These are phyloP conservation scores for Coemansia sp. DNA, from an alignment of 192 early-diverging fungal species.

Conservation along the genomic window DNA sequence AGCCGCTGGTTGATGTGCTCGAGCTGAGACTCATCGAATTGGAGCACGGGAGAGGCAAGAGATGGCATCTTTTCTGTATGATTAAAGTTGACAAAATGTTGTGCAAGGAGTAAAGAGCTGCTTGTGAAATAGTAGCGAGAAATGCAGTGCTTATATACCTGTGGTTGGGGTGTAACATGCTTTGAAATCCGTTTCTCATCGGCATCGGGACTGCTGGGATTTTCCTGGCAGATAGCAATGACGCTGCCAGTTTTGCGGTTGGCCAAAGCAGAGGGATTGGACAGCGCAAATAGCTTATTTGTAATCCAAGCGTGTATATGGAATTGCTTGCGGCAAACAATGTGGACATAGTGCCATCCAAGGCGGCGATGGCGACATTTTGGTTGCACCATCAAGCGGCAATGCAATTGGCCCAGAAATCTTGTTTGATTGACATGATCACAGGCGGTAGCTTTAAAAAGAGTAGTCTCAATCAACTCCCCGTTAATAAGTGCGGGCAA, in stretches of 20 bases:
- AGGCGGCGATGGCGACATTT: constrained; percentile 36
- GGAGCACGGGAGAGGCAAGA: constrained; percentile 32
- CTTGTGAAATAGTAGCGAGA: neutral
- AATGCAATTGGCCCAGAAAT: constrained; percentile 21
- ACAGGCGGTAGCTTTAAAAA: neutral
- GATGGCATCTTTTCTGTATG: constrained; percentile 28
- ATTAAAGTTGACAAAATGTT: neutral
- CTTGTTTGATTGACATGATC: neutral
- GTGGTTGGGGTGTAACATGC: neutral
- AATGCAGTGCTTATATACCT: too few species aligned
- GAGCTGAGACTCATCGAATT: constrained; percentile 57
- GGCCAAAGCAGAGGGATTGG: too few species aligned
- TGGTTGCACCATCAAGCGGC: constrained; percentile 33
- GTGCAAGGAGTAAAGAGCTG: neutral
- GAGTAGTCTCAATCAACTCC: neutral
- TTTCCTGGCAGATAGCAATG: neutral
- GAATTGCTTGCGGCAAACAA: neutral
- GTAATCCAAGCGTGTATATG: neutral
- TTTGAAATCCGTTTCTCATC: neutral
- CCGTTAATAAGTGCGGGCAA: too few species aligned
- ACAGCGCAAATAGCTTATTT: neutral
- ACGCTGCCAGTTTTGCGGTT: too few species aligned
- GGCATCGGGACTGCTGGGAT: neutral
- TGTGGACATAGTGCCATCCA: constrained; percentile 16
- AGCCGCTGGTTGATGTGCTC: constrained; percentile 75